Base-by-base conservation (phyloP, 2,329 filamentous ascomycete species). In the Clonostachys byssicola region DNA sequence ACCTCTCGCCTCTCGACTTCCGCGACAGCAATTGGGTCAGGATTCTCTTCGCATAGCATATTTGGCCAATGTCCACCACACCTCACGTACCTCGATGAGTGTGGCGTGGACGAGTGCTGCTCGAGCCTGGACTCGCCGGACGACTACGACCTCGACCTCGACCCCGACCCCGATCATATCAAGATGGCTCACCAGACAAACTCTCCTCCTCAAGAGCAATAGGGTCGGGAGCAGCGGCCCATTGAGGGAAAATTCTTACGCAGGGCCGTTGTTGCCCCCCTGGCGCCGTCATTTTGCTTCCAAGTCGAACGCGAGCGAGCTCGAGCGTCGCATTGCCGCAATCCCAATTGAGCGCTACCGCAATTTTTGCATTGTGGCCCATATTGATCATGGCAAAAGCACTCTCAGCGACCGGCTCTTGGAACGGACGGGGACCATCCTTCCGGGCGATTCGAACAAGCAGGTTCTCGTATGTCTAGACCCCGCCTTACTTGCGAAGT, bases 301-400 rank as follows among this genome's bases (percentile, higher is more conserved):
- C 6, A 70, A 68, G 44, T 47, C 60, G 6, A 57, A 61, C 9
- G 57, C 66, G 5, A 50, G 60, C 6, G 57, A 68, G 46, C 60
- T 70, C 35, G 66, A 70, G 38, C 57, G 58, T 12, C 78, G 83
- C 54, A 91, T 92, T 50, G 74, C 83, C 14, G 82, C 80, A 6
- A 92, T 92, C 47, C 88, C 88, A 3, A 86, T 92, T 58, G 82
- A 87, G 48, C 81, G 88, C 17, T 92, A 83, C 56, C 86, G 94
- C 52, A 99, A 99, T 67, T 99, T 99, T 66, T 99, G 94, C 69
- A 97, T 99, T 60, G 92, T 99, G 45, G 94, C 94, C 10, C 94
- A 99, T 66, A 95, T 99, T 63, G 94, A 99, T 66, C 94, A 99
- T 83, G 94, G 94, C 60, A 99, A 99, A 70, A 95, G 89, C 63